phyloP scores from a whole-genome alignment of 2,329 filamentous ascomycete genomes.

The Zymoseptoria ardabiliae region DNA sequence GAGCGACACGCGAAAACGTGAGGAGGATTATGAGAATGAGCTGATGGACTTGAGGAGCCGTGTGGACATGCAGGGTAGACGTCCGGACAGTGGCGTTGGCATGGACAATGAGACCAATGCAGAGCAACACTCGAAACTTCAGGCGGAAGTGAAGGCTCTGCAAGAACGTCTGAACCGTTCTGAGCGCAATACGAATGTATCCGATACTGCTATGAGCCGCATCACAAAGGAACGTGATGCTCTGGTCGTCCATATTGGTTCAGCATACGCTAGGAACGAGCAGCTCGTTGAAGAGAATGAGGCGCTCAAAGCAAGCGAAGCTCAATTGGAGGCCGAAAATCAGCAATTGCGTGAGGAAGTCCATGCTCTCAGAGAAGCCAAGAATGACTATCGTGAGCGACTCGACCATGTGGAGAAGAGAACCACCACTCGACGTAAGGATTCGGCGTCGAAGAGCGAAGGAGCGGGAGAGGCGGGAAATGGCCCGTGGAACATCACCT shows the following conservation, averaged over 20 bases:
- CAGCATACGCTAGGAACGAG: slow-evolving; percentile 52
- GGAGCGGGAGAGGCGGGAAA: not conserved
- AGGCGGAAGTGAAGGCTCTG: slow-evolving; percentile 53
- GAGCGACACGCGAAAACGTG: slow-evolving; percentile 45
- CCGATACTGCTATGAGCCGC: slow-evolving; percentile 57
- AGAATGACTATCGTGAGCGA: slow-evolving; percentile 34
- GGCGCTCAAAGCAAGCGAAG: slow-evolving; percentile 46
- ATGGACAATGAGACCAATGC: slow-evolving; percentile 26
- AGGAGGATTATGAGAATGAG: slow-evolving; percentile 54
- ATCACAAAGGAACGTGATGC: slow-evolving; percentile 59
- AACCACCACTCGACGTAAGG: not conserved
- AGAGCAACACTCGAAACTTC: slow-evolving; percentile 52
- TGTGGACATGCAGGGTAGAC: slow-evolving; percentile 36
- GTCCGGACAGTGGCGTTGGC: slow-evolving; percentile 42
- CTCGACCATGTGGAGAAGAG: slow-evolving; percentile 25
- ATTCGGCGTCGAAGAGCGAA: not conserved
- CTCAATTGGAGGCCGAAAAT: slow-evolving; percentile 70
- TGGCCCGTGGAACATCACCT: not conserved
- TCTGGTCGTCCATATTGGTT: slow-evolving; percentile 54
- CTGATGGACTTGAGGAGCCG: slow-evolving; percentile 46
- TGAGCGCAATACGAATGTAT: slow-evolving; percentile 54
- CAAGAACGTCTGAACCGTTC: slow-evolving; percentile 56
- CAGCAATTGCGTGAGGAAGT: slow-evolving; percentile 53
- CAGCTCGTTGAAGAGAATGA: slow-evolving; percentile 42
- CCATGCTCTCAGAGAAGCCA: slow-evolving; percentile 34